Base-by-base conservation (phyloP, 164 flowering plant species). In the Magnolia changhungtana region DNA sequence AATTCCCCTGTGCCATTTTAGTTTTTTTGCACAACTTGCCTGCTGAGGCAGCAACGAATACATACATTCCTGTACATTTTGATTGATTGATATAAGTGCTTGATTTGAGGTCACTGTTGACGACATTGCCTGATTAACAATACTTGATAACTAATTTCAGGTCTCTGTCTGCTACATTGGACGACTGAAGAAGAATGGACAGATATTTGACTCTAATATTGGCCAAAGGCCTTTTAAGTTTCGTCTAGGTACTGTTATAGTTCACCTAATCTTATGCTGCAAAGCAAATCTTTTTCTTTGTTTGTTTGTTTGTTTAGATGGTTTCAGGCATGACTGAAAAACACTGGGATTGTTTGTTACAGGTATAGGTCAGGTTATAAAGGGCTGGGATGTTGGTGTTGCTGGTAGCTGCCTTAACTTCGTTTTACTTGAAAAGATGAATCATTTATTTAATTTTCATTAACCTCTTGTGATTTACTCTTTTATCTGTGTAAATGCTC, bases 321-420 rank as follows among this genome's bases (percentile, higher is more conserved):
- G 61, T 55, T 20, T n/a, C 49, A n/a, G 72, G 16, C 49, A 31
- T 19, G 72, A 50, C 2, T 70, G 49, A 19, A 55, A 9, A 50
- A 8, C 72, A 50, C 2, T 70, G 27, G 58, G 66, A 50, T 78
- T 72, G 19, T 27, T 63, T 80, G 14, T 75, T 80, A 50, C 88
- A 95, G 98, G 98, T 79, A 80, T 91, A 7, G 96, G 92, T 24
- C 80, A 90, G 80, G 99, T 95, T 69, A 94, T 91, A 24, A 85
- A 85, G 80, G 97, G 97, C 50, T 92, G 99, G 97, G 99, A 94
- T 83, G 91, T 91, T 71, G 99, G 98, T 1, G 90, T 96, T 61
- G 85, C 86, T 67, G 98, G 98, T 94, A 88, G 74, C 59, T 77
- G 24, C 61, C 45, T 45, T 31, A 71, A 55, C 45, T 37, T 37